These are phyloP conservation scores for Schizonepeta tenuifolia DNA, from an alignment of 257 asterid genomes.

Conservation along the genomic window DNA sequence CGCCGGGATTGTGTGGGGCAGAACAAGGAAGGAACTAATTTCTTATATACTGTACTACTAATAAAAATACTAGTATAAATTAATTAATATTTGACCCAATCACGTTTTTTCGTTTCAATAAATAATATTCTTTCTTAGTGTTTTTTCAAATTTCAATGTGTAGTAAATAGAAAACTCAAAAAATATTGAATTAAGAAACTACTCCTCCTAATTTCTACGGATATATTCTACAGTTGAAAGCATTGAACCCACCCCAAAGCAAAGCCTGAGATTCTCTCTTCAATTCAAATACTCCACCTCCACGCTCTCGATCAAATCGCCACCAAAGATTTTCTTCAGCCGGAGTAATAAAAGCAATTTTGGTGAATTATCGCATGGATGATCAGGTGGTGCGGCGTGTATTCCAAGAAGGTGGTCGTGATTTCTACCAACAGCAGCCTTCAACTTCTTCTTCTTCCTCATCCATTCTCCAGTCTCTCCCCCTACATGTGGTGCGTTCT, in stretches of 20 bases:
- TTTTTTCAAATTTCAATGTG: no score
- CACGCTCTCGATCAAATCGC: slow-evolving; percentile 29
- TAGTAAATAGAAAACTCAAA: no score
- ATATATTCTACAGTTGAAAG: slow-evolving; percentile 19
- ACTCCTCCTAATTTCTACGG: not conserved
- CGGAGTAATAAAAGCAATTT: slow-evolving; percentile 31
- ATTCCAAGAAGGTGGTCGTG: slow-evolving; percentile 96
- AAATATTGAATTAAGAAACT: not conserved
- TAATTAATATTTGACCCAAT: no score
- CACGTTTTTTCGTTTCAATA: no score
- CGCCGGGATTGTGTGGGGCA: no score
- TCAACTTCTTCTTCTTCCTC: slow-evolving; percentile 82
- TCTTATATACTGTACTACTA: no score
- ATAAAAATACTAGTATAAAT: no score
- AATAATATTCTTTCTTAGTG: no score
- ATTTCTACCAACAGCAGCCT: slow-evolving; percentile 80
- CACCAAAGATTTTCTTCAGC: not conserved
- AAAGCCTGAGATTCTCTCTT: slow-evolving; percentile 30
- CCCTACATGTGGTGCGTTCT: slow-evolving; percentile 80
- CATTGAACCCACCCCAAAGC: slow-evolving; percentile 28
- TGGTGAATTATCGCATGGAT: slow-evolving; percentile 54
- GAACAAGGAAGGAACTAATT: no score
- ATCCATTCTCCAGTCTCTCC: slow-evolving; percentile 96
- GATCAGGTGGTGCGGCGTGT: slow-evolving; percentile 93
- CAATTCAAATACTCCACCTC: slow-evolving; percentile 1